A percentile compares a stretch with the other conserved stretches of the same genome.
phyloP scores from a whole-genome alignment of 202 grass and related monocot species.

The Zoysia matrella region DNA sequence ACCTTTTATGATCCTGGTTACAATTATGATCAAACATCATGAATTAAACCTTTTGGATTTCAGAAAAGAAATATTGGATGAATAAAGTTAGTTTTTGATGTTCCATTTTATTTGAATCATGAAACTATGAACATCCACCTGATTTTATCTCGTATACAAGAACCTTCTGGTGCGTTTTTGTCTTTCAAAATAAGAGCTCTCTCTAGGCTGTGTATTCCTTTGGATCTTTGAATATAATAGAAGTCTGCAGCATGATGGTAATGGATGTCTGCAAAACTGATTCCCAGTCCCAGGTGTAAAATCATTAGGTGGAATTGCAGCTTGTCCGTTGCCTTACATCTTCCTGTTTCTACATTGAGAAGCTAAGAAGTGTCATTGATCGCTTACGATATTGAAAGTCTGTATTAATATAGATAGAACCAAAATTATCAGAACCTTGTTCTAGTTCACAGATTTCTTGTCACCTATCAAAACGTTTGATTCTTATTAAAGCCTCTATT shows the following conservation, averaged over 20 bases:
- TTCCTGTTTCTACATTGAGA: neutral
- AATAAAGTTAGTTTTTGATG: neutral
- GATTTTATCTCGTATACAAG: neutral
- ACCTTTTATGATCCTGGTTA: neutral
- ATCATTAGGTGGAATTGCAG: neutral
- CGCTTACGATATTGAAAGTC: neutral
- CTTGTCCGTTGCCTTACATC: neutral
- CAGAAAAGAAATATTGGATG: neutral
- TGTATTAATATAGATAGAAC: neutral
- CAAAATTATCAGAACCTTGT: neutral
- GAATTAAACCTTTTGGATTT: neutral
- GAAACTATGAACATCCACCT: slow-evolving; percentile 1
- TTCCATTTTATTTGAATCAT: slow-evolving; percentile 14
- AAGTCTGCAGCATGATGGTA: neutral
- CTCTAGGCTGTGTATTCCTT: neutral
- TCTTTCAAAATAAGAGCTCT: neutral
- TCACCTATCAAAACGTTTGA: neutral
- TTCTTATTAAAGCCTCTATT: slow-evolving; percentile 14
- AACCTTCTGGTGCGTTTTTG: neutral
- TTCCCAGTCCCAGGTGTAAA: neutral
- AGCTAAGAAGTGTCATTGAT: neutral
- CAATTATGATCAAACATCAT: neutral
- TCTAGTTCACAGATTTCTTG: neutral
- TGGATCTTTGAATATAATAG: neutral
- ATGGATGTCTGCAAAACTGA: neutral